phyloP scores from a whole-genome alignment of 345 rosid genomes.

The Firmiana major region DNA sequence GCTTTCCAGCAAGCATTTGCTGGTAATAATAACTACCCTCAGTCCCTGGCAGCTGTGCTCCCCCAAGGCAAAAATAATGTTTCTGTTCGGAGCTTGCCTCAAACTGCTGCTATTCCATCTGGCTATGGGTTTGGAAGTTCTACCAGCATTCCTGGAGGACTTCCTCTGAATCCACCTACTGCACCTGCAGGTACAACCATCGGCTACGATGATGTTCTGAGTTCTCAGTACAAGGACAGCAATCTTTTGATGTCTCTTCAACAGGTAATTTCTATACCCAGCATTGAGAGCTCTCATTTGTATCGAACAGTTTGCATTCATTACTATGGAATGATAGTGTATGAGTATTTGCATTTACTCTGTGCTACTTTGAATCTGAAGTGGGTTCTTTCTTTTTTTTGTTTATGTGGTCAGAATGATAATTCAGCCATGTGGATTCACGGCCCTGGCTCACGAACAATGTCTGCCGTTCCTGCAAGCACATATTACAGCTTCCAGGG shows the following conservation, averaged over 20 bases:
- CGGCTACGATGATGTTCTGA: constrained; percentile 68
- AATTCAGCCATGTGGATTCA: constrained; percentile 87
- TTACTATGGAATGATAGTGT: not conserved
- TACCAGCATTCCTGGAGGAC: constrained; percentile 61
- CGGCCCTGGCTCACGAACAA: constrained; percentile 71
- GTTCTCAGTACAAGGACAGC: constrained; percentile 84
- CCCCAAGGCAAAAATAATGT: constrained; percentile 85
- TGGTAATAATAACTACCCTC: constrained; percentile 77
- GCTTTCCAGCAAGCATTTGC: constrained; percentile 86
- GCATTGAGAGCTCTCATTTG: not conserved
- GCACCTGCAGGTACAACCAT: constrained; percentile 59
- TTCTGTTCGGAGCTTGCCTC: constrained; percentile 81
- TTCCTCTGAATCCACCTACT: constrained; percentile 60
- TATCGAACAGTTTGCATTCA: not conserved
- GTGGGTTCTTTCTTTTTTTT: not conserved
- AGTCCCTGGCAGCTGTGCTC: constrained; percentile 77
- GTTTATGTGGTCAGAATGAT: constrained; percentile 53
- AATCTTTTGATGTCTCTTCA: constrained; percentile 70
- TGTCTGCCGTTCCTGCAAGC: constrained; percentile 68
- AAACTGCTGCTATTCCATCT: constrained; percentile 74
- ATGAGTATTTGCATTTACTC: not conserved
- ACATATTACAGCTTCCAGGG: constrained; percentile 86
- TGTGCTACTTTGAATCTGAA: not conserved
- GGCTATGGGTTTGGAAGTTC: constrained; percentile 89
- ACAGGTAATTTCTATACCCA: constrained; percentile 40